Evolutionary conservation across 305 asterid genomes (phyloP), one percentile per base, ranked within the genome.

Genomic region (Fraxinus sp.): DNA sequence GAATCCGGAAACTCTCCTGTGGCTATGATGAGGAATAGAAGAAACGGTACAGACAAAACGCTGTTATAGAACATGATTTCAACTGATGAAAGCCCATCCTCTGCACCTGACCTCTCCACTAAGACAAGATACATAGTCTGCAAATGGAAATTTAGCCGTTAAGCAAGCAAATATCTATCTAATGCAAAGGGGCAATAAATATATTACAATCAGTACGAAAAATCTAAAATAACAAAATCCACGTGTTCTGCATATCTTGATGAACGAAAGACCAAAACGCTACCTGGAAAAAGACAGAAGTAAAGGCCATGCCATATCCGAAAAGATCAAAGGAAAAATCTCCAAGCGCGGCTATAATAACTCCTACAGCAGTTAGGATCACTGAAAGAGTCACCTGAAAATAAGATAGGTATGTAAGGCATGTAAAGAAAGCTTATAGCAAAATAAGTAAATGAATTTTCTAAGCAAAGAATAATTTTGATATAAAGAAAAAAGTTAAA

Each of bases 71-170:
- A 88, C 99, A 95, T 95, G 83, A 95, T 93, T 88, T 95, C 99
- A 32, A 95, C 84, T 14, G 99, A 94, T 13, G 95, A 89, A 86
- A 96, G 97, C 78, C 98, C 98, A 73, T 94, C 99, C 86, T 96
- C 99, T 73, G 95, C 98, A 74, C 99, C 98, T 10, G 99, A 93
- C 88, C 90, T 93, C 87, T 96, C 99, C 80, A 96, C 99, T 86
- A 96, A 86, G 36, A 96, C 92, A 70, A 94, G 99, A 93, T 96
- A 96, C 98, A 96, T 96, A 20, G 98, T 94, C 99, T 96, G 97
- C 81, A 87, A 20, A 77, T 20, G 74, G 72, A 79, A 79, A 86
- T 62, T 5, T 35, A 1, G 49, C 10, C 0, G 46, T 83, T 35
- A 81, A 46, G 57, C 46, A 79, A 81, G 62, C 71, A 76, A 73